Evolutionary conservation across 257 asterid genomes (phyloP).

Genomic region (Echium plantagineum): DNA sequence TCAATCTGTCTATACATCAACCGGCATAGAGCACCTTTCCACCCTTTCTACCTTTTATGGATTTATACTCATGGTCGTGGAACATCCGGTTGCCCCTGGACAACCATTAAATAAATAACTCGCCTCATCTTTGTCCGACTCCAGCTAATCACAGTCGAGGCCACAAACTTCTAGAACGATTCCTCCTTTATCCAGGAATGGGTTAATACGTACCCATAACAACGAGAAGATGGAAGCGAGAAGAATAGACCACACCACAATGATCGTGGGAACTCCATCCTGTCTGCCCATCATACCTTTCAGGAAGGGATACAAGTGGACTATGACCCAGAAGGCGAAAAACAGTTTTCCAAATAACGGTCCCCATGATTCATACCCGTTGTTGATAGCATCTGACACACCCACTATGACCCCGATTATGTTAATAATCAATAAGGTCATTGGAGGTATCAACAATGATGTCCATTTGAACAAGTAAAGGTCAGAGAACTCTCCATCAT

Average conservation of each 20-base stretch:
- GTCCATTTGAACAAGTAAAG: slow-evolving; percentile 99
- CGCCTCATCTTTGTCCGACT: too few relatives aligned
- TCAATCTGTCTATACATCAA: too few relatives aligned
- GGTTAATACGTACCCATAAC: slow-evolving; percentile 85
- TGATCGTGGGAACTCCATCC: slow-evolving; percentile 86
- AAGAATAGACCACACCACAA: slow-evolving; percentile 91
- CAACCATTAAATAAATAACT: too few relatives aligned
- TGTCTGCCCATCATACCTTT: slow-evolving; percentile 97
- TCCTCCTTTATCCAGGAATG: slow-evolving; percentile 22
- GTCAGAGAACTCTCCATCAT: slow-evolving; percentile 47
- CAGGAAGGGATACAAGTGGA: slow-evolving; percentile 88
- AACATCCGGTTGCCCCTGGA: too few relatives aligned
- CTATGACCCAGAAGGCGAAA: slow-evolving; percentile 97
- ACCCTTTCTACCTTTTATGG: too few relatives aligned
- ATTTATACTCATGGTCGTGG: too few relatives aligned
- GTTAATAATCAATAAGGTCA: slow-evolving; percentile 81
- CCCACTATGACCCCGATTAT: slow-evolving; percentile 91
- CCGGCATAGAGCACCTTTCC: too few relatives aligned
- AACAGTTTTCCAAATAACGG: slow-evolving; percentile 85
- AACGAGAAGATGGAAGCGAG: slow-evolving; percentile 88
- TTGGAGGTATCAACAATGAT: slow-evolving; percentile 82
- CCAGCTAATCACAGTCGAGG: too few relatives aligned
- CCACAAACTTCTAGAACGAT: too few relatives aligned
- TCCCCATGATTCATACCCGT: slow-evolving; percentile 98
- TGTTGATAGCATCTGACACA: slow-evolving; percentile 81